phyloP scores from a whole-genome alignment of 495 filamentous ascomycete genomes.

The Chaetomium cochliodes region DNA sequence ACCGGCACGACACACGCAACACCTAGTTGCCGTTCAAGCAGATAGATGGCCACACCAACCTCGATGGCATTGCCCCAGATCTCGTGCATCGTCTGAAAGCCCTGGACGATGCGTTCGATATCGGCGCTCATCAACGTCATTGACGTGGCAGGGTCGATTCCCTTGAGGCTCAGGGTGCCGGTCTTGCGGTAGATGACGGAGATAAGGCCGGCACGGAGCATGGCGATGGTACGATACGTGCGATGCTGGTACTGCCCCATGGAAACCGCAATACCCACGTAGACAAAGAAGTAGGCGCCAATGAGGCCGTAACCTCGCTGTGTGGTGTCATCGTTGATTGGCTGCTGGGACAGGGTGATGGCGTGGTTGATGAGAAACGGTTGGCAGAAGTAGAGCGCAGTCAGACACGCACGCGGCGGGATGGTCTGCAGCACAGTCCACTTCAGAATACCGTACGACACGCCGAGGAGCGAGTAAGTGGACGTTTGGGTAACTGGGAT shows the following conservation, averaged over 20 bases:
- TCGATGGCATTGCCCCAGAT: conserved; percentile 51
- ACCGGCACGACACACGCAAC: conserved; percentile 54
- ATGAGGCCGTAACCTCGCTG: conserved; percentile 59
- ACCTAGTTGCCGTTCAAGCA: conserved; percentile 56
- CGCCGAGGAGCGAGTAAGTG: conserved; percentile 40
- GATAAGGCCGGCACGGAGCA: conserved; percentile 58
- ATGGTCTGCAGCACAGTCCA: conserved; percentile 51
- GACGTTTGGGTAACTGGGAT: conserved; percentile 33
- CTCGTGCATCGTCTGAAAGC: conserved; percentile 43
- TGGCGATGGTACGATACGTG: conserved; percentile 59
- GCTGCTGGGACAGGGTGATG: conserved; percentile 42
- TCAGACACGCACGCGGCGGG: conserved; percentile 54
- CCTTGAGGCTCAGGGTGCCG: conserved; percentile 43
- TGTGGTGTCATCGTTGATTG: conserved; percentile 37
- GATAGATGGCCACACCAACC: conserved; percentile 56
- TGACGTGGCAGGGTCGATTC: conserved; percentile 52
- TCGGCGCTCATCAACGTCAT: conserved; percentile 62
- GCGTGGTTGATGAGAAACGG: conserved; percentile 62
- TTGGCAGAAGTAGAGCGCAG: conserved; percentile 61
- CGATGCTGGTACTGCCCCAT: conserved; percentile 56
- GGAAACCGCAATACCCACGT: conserved; percentile 59
- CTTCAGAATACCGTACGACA: conserved; percentile 47
- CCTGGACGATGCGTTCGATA: conserved; percentile 43
- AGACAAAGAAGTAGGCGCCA: conserved; percentile 62
- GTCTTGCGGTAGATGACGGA: conserved; percentile 59